Evolutionary conservation across 495 filamentous ascomycete species (phyloP).

Genomic region (Penicillium ucsense): DNA sequence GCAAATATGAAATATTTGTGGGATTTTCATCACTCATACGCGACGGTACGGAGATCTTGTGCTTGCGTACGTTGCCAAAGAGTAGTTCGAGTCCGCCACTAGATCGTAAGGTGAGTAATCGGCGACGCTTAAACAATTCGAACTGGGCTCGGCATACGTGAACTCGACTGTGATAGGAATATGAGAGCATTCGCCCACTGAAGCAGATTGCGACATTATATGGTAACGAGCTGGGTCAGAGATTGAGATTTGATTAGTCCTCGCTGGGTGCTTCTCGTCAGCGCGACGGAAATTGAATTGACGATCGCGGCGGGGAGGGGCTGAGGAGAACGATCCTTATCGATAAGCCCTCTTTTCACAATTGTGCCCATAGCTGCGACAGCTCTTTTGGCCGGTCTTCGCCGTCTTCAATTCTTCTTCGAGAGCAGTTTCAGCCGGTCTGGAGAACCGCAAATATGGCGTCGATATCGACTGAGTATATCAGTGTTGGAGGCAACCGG

Average conservation of each 20-base stretch:
- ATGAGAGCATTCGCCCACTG: constrained; percentile 3
- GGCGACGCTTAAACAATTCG: background rate
- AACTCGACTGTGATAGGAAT: constrained; percentile 63
- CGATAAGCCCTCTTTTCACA: constrained; percentile 30
- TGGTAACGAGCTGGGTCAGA: too few species aligned
- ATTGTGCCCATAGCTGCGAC: constrained; percentile 12
- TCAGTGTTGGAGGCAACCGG: constrained; percentile 81
- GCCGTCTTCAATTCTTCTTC: background rate
- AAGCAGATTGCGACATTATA: constrained; percentile 5
- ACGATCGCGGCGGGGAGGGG: constrained; percentile 9
- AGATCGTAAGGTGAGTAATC: constrained; percentile 6
- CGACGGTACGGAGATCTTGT: constrained; percentile 59
- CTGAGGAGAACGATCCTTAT: constrained; percentile 25
- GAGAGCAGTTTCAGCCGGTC: background rate
- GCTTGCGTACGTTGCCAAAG: constrained; percentile 71
- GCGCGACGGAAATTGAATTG: background rate
- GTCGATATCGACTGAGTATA: constrained; percentile 46
- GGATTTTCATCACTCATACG: constrained; percentile 44
- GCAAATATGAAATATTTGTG: constrained; percentile 65
- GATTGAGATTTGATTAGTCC: too few species aligned
- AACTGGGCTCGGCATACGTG: constrained; percentile 39
- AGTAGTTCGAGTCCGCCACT: constrained; percentile 95
- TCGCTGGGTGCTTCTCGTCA: too few species aligned
- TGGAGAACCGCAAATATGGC: constrained; percentile 24
- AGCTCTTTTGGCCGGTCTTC: constrained; percentile 13